A percentile compares a stretch with the other conserved stretches of the same genome.
Evolutionary conservation across 1,284 basidiomycete species (phyloP).

Genomic region (Ganoderma multipileum): DNA sequence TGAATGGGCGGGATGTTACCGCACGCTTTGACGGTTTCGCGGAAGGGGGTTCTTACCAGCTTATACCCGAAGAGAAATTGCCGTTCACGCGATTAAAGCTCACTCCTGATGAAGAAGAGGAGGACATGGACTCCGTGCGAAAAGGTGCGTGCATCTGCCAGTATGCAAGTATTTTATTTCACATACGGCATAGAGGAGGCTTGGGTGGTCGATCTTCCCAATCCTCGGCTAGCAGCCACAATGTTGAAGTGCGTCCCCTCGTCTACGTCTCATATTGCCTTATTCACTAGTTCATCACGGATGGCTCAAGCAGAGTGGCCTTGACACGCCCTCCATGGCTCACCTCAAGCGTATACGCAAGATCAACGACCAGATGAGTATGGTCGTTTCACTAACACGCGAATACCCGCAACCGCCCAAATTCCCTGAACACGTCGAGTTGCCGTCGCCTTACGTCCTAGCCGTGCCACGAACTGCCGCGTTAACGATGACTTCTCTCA

Average conservation of each 20-base stretch:
- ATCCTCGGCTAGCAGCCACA: conserved; percentile 64
- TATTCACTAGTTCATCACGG: conserved; percentile 42
- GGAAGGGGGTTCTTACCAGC: conserved; percentile 49
- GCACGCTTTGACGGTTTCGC: conserved; percentile 7
- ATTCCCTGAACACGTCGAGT: conserved; percentile 41
- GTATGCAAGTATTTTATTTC: not conserved
- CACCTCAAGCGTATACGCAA: conserved; percentile 86
- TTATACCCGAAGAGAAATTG: conserved; percentile 60
- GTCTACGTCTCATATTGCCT: not conserved
- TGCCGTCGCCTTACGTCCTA: conserved; percentile 58
- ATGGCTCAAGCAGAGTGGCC: conserved; percentile 66
- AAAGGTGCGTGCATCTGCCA: conserved; percentile 51
- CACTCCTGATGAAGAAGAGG: conserved; percentile 58
- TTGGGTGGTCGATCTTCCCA: conserved; percentile 85
- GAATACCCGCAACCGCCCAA: conserved; percentile 33
- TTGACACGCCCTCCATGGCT: conserved; percentile 68
- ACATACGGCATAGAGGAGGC: conserved; percentile 50
- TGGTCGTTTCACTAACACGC: conserved; percentile 55
- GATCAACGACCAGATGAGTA: conserved; percentile 49
- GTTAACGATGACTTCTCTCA: conserved; percentile 72
- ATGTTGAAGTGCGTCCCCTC: conserved; percentile 66
- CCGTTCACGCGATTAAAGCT: conserved; percentile 69
- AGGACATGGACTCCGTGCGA: conserved; percentile 57
- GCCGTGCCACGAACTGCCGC: conserved; percentile 78
- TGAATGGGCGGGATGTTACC: conserved; percentile 37